phyloP scores from a whole-genome alignment of 2,329 filamentous ascomycete species.

The Fusarium coffeatum region DNA sequence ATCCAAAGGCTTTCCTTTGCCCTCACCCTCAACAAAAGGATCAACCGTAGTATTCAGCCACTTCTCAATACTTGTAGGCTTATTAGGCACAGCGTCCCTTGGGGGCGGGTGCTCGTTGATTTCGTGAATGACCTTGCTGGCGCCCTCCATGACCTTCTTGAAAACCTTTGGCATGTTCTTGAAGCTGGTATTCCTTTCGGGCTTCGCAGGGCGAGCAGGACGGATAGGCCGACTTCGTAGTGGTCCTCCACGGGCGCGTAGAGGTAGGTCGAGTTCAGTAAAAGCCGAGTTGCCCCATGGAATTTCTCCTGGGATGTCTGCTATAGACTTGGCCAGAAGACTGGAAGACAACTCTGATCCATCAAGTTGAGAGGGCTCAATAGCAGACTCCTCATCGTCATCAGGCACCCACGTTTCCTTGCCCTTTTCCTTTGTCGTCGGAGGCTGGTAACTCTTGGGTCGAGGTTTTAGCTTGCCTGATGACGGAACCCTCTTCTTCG shows the following conservation, averaged over 20 bases:
- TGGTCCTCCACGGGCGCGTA: slow-evolving; percentile 56
- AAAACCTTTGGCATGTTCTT: slow-evolving; percentile 71
- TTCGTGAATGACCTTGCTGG: slow-evolving; percentile 73
- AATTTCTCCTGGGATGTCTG: slow-evolving; percentile 67
- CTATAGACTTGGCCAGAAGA: slow-evolving; percentile 63
- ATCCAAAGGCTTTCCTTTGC: slow-evolving; percentile 25
- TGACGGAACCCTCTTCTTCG: slow-evolving; percentile 49
- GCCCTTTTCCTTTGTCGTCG: slow-evolving; percentile 41
- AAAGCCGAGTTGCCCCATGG: slow-evolving; percentile 75
- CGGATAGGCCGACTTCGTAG: slow-evolving; percentile 56
- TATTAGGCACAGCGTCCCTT: slow-evolving; percentile 61
- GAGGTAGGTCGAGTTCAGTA: slow-evolving; percentile 69
- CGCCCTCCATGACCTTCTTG: slow-evolving; percentile 72
- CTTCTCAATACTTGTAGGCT: slow-evolving; percentile 72
- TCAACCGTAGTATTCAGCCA: slow-evolving; percentile 73
- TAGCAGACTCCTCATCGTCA: slow-evolving; percentile 48
- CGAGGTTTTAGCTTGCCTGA: slow-evolving; percentile 45
- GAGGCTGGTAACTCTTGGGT: slow-evolving; percentile 42
- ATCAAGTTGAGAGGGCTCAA: slow-evolving; percentile 44
- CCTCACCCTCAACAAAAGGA: slow-evolving; percentile 65
- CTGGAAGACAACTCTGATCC: slow-evolving; percentile 52
- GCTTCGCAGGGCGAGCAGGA: slow-evolving; percentile 52
- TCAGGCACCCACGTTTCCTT: slow-evolving; percentile 48
- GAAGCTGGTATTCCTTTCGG: slow-evolving; percentile 67
- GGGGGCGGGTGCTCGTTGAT: slow-evolving; percentile 63